These are phyloP conservation scores for Leucosporidium yakuticum DNA, from an alignment of 768 basidiomycete species.

Conservation along the genomic window DNA sequence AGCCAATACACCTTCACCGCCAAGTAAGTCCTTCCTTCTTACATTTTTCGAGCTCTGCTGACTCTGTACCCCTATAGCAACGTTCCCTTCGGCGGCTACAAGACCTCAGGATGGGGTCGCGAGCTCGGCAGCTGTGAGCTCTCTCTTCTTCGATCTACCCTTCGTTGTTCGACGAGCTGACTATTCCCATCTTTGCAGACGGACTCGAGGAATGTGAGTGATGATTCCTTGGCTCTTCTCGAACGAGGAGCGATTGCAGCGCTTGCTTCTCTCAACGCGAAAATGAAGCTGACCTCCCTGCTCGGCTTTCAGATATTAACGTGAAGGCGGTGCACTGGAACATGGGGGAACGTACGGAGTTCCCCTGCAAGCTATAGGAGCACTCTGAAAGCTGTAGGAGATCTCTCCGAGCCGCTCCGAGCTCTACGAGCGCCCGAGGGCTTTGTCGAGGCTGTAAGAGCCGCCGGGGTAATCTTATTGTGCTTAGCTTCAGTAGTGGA, in stretches of 20 bases:
- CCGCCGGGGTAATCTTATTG: too few species aligned
- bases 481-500: too few species aligned
- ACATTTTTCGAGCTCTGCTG: background rate
- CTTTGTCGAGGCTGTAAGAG: too few species aligned
- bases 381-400: too few species aligned
- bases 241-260: background rate
- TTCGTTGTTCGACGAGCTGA: too few species aligned
- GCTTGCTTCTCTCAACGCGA: too few species aligned
- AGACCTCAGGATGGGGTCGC: conserved; percentile 78
- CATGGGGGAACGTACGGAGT: background rate
- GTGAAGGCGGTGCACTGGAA: background rate
- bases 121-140: conserved; percentile 61
- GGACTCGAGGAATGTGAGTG: conserved; percentile 4
- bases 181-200: background rate
- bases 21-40: background rate
- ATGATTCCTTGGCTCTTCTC: too few species aligned
- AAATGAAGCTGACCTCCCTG: too few species aligned
- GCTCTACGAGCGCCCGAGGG: too few species aligned
- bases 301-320: background rate
- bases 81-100: conserved; percentile 54
- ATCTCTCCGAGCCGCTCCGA: too few species aligned
- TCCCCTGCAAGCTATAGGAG: conserved; percentile 5
- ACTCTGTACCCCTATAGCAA: background rate
- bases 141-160: too few species aligned
- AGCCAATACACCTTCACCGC: conserved; percentile 6